These are phyloP conservation scores for Sclerotinia nivalis DNA, from an alignment of 2,329 filamentous ascomycete species.

Conservation along the genomic window DNA sequence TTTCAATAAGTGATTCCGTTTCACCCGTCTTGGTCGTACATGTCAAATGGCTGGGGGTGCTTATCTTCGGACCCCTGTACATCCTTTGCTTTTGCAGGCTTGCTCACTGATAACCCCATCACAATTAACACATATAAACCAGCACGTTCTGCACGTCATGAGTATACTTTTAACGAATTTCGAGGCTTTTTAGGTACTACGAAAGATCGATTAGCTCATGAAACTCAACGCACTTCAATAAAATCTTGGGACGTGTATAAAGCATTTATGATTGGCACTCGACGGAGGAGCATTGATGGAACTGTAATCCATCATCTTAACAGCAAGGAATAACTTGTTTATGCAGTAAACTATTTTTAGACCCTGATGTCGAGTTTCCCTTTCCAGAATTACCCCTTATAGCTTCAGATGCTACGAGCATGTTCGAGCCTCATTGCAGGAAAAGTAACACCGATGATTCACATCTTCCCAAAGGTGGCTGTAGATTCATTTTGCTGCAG, in stretches of 20 bases:
- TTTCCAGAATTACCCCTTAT: slow-evolving; percentile 34
- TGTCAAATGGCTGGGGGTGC: slow-evolving; percentile 6
- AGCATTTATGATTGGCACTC: background rate
- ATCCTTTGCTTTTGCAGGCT: slow-evolving; percentile 15
- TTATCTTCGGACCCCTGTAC: slow-evolving; percentile 21
- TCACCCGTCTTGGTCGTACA: slow-evolving; percentile 20
- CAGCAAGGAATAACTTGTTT: background rate
- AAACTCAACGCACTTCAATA: background rate
- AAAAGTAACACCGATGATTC: slow-evolving; percentile 44
- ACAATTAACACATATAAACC: slow-evolving; percentile 11
- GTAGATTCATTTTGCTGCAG: slow-evolving; percentile 58
- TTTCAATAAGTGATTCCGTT: slow-evolving; percentile 15
- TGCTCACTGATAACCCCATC: slow-evolving; percentile 13
- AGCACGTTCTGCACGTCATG: slow-evolving; percentile 1
- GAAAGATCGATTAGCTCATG: background rate
- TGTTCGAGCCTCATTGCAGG: slow-evolving; percentile 39
- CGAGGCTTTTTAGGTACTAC: background rate
- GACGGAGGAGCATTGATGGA: background rate
- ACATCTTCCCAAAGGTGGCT: slow-evolving; percentile 57
- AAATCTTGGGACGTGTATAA: background rate
- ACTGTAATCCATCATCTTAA: background rate
- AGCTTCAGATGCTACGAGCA: slow-evolving; percentile 34
- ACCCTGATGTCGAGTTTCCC: slow-evolving; percentile 25
- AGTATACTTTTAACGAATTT: background rate
- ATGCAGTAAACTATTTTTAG: background rate